These are phyloP conservation scores for Yamadazyma pseudoaaseri DNA, from an alignment of 1,139 yeast species.

Conservation along the genomic window DNA sequence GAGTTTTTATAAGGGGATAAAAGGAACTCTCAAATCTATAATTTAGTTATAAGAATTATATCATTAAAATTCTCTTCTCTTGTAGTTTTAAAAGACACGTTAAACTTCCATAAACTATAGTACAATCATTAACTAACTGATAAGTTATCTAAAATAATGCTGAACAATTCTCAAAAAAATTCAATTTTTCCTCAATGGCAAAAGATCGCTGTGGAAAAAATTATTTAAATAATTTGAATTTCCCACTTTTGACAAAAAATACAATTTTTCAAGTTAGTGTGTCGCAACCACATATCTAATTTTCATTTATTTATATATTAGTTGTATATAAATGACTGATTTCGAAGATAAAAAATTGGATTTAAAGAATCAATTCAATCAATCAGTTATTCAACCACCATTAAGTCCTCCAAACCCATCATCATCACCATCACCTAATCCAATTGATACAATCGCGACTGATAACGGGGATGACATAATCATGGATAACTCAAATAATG, in stretches of 20 bases:
- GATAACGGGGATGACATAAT: constrained; percentile 1
- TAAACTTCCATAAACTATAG: too few species aligned
- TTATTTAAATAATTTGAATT: constrained; percentile 16
- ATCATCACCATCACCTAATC: constrained; percentile 11
- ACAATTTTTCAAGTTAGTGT: constrained; percentile 4
- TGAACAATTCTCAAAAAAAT: not conserved
- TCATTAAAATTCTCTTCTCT: too few species aligned
- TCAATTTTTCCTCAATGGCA: constrained; percentile 3
- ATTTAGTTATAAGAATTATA: too few species aligned
- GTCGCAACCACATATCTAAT: constrained; percentile 1
- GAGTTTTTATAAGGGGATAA: too few species aligned
- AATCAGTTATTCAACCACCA: constrained; percentile 9
- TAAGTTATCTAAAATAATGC: not conserved
- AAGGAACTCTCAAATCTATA: too few species aligned
- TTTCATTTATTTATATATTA: not conserved
- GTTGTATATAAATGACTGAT: constrained; percentile 4
- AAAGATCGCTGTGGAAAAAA: constrained; percentile 9
- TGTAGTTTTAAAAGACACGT: too few species aligned
- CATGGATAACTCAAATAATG: constrained; percentile 1
- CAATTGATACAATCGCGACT: constrained; percentile 2
- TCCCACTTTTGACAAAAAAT: constrained; percentile 9
- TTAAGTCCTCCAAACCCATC: constrained; percentile 13
- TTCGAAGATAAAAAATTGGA: constrained; percentile 8
- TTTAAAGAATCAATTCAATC: constrained; percentile 5
- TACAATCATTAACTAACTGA: too few species aligned